Percentiles rank a stretch among this genome's conserved stretches.
Conservation (phyloP, 345 rosid species). For the Psidium guajava region DNA sequence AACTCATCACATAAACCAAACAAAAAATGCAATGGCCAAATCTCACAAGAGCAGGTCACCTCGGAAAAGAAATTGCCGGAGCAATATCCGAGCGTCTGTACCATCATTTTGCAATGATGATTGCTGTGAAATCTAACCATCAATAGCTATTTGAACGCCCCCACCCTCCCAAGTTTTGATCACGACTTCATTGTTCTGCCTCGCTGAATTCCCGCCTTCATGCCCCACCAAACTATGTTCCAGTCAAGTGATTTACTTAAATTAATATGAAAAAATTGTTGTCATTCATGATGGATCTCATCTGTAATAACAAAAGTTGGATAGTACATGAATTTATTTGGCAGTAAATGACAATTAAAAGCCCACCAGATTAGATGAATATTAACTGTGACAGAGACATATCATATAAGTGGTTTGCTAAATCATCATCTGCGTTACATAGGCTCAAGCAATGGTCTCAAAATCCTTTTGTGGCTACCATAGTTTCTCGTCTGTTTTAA, state of each 20-base stretch:
- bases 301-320: background rate
- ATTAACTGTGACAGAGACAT: background rate
- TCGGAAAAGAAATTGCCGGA: background rate
- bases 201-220: background rate
- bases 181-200: background rate
- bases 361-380: background rate
- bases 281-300: background rate
- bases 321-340: background rate
- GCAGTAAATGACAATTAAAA: background rate
- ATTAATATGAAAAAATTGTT: background rate
- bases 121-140: background rate
- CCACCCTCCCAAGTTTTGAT: background rate
- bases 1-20: background rate
- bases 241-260: background rate
- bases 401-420: background rate
- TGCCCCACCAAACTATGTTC: background rate
- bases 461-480: background rate
- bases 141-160: background rate
- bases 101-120: background rate
- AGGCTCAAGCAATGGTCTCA: background rate
- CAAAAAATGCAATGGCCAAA: background rate
- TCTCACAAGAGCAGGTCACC: background rate
- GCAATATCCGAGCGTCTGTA: background rate
- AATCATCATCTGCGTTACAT: background rate
- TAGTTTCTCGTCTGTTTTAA: background rate